phyloP scores from a whole-genome alignment of 768 basidiomycete genomes.

The Dentipellis sp. region DNA sequence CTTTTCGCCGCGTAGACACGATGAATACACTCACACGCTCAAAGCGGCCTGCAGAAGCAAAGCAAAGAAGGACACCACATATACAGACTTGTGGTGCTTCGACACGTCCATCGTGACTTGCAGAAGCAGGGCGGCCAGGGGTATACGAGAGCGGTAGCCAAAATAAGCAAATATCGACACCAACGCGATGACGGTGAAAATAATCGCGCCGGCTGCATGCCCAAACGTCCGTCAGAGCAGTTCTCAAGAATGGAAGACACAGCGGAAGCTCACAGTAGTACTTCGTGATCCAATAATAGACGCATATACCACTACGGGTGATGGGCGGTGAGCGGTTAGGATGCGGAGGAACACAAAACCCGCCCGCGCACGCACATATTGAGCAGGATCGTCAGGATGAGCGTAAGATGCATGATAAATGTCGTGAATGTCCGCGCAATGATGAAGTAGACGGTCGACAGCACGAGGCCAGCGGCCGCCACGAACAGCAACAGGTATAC shows the following conservation, averaged over 20 bases:
- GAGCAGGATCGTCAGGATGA: conserved; percentile 49
- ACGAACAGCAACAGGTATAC: conserved; percentile 71
- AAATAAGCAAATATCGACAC: conserved; percentile 70
- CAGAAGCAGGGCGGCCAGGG: conserved; percentile 66
- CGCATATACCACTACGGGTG: conserved; percentile 49
- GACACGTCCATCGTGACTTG: conserved; percentile 81
- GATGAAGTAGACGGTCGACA: conserved; percentile 61
- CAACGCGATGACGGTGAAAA: conserved; percentile 74
- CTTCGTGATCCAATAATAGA: conserved; percentile 66
- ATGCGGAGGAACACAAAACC: not conserved
- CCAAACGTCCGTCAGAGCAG: not conserved
- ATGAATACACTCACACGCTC: conserved; percentile 42
- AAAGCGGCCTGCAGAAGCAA: conserved; percentile 64
- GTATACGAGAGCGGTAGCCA: conserved; percentile 64
- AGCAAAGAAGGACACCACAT: conserved; percentile 63
- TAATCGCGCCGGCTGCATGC: conserved; percentile 63
- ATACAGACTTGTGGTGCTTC: conserved; percentile 76
- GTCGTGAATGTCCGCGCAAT: conserved; percentile 65
- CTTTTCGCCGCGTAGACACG: no score
- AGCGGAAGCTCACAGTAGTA: conserved; percentile 48
- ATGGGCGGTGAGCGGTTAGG: not conserved
- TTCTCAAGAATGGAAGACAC: not conserved
- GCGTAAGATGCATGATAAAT: conserved; percentile 69
- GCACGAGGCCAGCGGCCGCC: conserved; percentile 54
- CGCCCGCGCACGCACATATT: conserved; percentile 43